Percentiles rank a stretch among this genome's conserved stretches.
Evolutionary conservation across 768 basidiomycete genomes (phyloP).

Genomic region (Xerocomus potaroensis): DNA sequence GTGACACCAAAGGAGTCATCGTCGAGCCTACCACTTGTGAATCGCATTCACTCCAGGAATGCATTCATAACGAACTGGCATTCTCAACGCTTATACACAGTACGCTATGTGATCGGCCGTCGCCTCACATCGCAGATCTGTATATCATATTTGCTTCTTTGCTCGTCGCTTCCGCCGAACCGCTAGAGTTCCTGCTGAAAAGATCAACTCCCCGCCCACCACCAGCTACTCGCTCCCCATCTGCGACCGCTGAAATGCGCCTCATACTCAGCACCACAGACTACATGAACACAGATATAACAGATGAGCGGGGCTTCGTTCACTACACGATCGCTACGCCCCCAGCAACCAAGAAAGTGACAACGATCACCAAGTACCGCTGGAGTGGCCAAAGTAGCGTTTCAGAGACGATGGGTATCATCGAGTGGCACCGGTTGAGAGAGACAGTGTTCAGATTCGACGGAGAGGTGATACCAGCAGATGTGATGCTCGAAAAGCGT

Average conservation of each 20-base stretch:
- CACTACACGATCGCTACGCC: conserved; percentile 21
- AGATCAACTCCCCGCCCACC: too few relatives aligned
- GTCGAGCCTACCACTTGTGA: too few relatives aligned
- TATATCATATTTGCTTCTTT: too few relatives aligned
- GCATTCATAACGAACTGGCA: too few relatives aligned
- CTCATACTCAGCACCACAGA: conserved; percentile 19
- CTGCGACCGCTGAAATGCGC: conserved; percentile 11
- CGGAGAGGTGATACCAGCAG: conserved; percentile 8
- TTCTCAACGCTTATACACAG: too few relatives aligned
- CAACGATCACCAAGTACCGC: conserved; percentile 25
- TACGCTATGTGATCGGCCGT: too few relatives aligned
- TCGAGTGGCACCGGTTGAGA: conserved; percentile 22
- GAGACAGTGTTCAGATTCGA: conserved; percentile 14
- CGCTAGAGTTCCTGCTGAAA: too few relatives aligned
- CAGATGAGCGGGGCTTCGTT: conserved; percentile 16
- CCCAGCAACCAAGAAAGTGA: conserved; percentile 10
- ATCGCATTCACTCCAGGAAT: too few relatives aligned
- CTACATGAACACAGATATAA: conserved; percentile 20
- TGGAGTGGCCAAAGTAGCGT: conserved; percentile 11
- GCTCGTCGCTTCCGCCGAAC: too few relatives aligned
- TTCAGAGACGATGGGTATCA: conserved; percentile 21
- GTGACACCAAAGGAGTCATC: too few relatives aligned
- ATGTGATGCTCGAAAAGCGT: conserved; percentile 12
- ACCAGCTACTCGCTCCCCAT: too few relatives aligned
- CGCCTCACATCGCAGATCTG: too few relatives aligned